phyloP scores from a whole-genome alignment of 495 filamentous ascomycete genomes.

The Letharia lupina region DNA sequence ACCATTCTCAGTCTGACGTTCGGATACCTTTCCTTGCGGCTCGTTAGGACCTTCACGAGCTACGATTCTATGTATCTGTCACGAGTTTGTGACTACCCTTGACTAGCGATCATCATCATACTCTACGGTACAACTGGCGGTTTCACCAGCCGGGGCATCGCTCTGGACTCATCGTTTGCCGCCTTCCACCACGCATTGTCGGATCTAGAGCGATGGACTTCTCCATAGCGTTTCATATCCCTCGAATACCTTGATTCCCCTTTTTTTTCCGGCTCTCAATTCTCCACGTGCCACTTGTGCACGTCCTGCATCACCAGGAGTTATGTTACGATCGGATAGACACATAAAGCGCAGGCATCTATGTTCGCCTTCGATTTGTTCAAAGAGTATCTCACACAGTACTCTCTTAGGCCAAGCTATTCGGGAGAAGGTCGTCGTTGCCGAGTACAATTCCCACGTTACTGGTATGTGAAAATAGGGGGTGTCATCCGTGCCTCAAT shows the following conservation, averaged over 20 bases:
- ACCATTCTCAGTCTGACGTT: not conserved
- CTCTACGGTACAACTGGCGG: constrained; percentile 2
- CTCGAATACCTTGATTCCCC: constrained; percentile 1
- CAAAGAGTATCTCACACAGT: not conserved
- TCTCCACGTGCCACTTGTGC: constrained; percentile 4
- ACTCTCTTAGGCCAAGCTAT: not conserved
- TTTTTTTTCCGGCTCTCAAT: not conserved
- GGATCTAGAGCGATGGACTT: constrained; percentile 8
- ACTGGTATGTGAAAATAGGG: not conserved
- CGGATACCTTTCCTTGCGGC: constrained; percentile 4
- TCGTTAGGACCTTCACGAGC: constrained; percentile 11
- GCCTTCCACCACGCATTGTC: constrained; percentile 3
- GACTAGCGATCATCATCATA: constrained; percentile 4
- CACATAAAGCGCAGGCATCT: constrained; percentile 11
- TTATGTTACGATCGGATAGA: constrained; percentile 7
- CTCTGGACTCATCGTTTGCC: constrained; percentile 1
- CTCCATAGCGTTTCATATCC: constrained; percentile 8
- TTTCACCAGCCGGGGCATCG: not conserved
- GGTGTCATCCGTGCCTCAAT: not conserved
- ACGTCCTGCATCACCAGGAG: constrained; percentile 5
- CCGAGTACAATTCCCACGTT: not conserved
- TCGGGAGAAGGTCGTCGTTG: not conserved
- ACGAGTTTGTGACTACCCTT: not conserved
- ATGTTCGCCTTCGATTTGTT: not conserved
- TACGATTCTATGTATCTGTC: constrained; percentile 9